Base-by-base conservation (phyloP, 495 filamentous ascomycete species). In the Hypoxylon fuscum region DNA sequence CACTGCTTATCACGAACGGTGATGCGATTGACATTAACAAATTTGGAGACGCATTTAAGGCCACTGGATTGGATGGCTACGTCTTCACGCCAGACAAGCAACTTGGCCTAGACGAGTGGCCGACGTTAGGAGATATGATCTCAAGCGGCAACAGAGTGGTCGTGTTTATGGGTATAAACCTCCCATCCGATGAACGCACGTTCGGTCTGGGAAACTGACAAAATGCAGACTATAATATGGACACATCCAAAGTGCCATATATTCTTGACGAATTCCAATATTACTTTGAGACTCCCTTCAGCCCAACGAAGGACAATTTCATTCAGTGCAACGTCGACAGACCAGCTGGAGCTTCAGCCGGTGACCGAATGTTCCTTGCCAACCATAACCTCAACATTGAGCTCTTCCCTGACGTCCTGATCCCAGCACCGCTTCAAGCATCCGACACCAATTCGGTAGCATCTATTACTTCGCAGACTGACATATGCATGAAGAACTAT, bases 371-470 rank as follows among this genome's bases (percentile, higher is more conserved):
- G 85, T 92, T 91, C 62, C 86, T 95, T 72, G 90, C 88, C 31
- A 96, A 96, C 68, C 92, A 96, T 73, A 94, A 93, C 68, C 72
- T 92, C 40, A 92, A 93, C 64, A 55, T 86, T 31, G 81, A 89
- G 52, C 70, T 94, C 34, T 75, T 78, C 8, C 67, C 89, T 11
- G 83, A 80, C 4, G 61, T 81, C 18, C 61, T 78, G 45, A 67
- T 86, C 10, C 85, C 85, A 1, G 81, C 81, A 60, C 72, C 76
- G 7, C 47, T 89, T 48, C 62, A 92, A 9, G 85, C 92, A 47
- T 83, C 86, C 3, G 87, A 89, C 64, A 86, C 79, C 0, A 87
- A 87, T 56, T 81, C 84, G 7, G 52, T 78, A 2, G 60, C 87
- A 5, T 90, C 87, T 68, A 78, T 95, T 34, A 89, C 87, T 0